Evolutionary conservation across 2,329 filamentous ascomycete genomes (phyloP).

Genomic region (Calonectria pseudoreteaudii): DNA sequence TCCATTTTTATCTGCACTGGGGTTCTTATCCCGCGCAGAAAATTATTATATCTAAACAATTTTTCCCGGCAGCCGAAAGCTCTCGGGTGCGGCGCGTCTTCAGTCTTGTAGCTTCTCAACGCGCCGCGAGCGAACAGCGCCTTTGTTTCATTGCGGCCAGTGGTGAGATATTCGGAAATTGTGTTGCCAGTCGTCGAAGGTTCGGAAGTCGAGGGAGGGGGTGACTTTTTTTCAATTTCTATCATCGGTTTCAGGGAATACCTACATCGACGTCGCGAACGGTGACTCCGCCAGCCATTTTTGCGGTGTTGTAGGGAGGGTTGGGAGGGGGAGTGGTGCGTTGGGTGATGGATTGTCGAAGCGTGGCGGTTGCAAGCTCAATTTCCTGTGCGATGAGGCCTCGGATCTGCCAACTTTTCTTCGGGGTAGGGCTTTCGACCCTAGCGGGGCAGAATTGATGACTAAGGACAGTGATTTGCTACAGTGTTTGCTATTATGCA

Average conservation of each 20-base stretch:
- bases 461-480: constrained; percentile 38
- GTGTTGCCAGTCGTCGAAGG: constrained; percentile 44
- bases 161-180: constrained; percentile 42
- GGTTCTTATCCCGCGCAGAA: constrained; percentile 14
- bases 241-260: constrained; percentile 50
- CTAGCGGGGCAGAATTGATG: constrained; percentile 40
- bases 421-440: constrained; percentile 48
- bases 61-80: constrained; percentile 28
- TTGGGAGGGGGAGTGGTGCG: constrained; percentile 44
- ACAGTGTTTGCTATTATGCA: constrained; percentile 9
- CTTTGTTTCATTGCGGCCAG: constrained; percentile 24
- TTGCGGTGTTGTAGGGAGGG: constrained; percentile 65
- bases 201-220: constrained; percentile 4
- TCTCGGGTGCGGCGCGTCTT: constrained; percentile 29
- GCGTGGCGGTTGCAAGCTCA: constrained; percentile 41
- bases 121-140: constrained; percentile 34
- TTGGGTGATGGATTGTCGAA: constrained; percentile 47
- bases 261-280: constrained; percentile 90
- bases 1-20: constrained; percentile 38
- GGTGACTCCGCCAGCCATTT: constrained; percentile 82
- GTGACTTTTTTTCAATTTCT: constrained; percentile 26
- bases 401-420: constrained; percentile 43
- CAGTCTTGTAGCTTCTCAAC: constrained; percentile 18
- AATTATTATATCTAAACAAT: not conserved
- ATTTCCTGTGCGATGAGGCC: constrained; percentile 30